Evolutionary conservation across 2,329 filamentous ascomycete species (phyloP), one percentile per base, ranked within the genome.

Genomic region (Pseudopithomyces chartarum): DNA sequence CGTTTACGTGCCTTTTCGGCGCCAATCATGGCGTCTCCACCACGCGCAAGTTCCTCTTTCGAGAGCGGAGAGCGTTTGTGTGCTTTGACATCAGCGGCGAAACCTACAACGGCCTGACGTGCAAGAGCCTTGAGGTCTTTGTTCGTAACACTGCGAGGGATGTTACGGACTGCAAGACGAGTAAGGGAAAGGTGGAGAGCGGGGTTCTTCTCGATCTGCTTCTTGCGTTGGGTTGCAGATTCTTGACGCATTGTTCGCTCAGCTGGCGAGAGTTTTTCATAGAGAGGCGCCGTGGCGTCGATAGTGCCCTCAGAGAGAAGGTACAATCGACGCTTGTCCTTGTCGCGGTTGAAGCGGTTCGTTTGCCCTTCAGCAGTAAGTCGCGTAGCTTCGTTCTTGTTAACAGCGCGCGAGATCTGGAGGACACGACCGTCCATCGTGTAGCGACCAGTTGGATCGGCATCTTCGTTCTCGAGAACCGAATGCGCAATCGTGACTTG

Each of bases 61-160:
- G 91, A 95, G 2, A 99, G 82, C 19, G 88, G 89, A 61, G 89
- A 80, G 26, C 95, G 89, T 34, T 83, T 83, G 13, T 91, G 91
- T 26, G 82, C 83, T 73, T 93, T 96, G 63, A 94, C 92, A 68
- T 99, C 95, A 59, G 84, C 90, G 39, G 95, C 93, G 69, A 99
- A 99, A 0, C 92, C 93, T 47, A 98, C 95, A 12, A 97, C 86
- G n/a, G 91, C 95, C 74, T 95, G 86, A 62, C 95, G 87, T 11
- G 95, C 95, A 44, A 99, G 84, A 40, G 91, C 89, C 75, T 99
- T 99, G 49, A 99, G 83, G 52, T 91, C 90, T 76, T 96, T 98
- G 22, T 91, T 90, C 22, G 85, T 88, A 61, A 97, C 82, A 70
- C 89, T 87, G 60, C 90, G 87, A 2, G 95, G 95, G 5, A 99